phyloP scores from a whole-genome alignment of 176 grass and related monocot genomes.

The Phoenix roebelenii region DNA sequence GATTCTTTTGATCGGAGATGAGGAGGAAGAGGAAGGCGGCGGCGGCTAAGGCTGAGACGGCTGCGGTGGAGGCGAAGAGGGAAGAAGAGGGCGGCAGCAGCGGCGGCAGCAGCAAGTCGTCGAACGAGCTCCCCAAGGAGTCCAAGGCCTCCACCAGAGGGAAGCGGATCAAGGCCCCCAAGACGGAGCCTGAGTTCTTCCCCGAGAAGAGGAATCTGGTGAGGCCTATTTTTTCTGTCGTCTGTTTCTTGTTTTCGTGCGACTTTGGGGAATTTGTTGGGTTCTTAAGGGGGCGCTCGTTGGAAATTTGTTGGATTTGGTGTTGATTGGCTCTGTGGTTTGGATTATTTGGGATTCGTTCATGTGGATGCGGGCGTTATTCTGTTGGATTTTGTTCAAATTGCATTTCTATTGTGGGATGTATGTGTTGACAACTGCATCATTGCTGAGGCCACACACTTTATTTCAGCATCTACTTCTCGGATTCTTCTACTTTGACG shows the following conservation, averaged over 20 bases:
- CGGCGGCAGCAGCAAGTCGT: conserved; percentile 6
- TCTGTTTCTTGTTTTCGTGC: neutral
- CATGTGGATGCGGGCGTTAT: too few relatives aligned
- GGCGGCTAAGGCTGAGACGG: neutral
- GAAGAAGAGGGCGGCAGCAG: too few relatives aligned
- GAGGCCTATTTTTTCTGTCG: neutral
- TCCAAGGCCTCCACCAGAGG: conserved; percentile 10
- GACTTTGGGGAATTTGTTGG: conserved; percentile 1
- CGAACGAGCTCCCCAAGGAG: conserved; percentile 11
- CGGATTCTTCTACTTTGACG: too few relatives aligned
- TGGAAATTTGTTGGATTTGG: neutral
- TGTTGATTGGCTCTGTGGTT: neutral
- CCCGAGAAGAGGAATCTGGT: conserved; percentile 48
- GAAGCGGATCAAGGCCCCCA: conserved; percentile 31
- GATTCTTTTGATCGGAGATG: conserved; percentile 8
- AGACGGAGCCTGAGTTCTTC: conserved; percentile 48
- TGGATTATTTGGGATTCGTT: neutral
- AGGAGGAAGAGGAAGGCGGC: conserved; percentile 3
- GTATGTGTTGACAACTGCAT: too few relatives aligned
- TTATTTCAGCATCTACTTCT: too few relatives aligned
- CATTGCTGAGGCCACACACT: too few relatives aligned
- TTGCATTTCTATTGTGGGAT: too few relatives aligned
- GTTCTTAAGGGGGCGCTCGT: neutral
- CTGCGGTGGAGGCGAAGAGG: too few relatives aligned
- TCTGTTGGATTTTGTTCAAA: too few relatives aligned